A percentile compares a stretch with the other conserved stretches of the same genome.
These are phyloP conservation scores for Lasiosphaeria ovina DNA, from an alignment of 495 filamentous ascomycete genomes.

Conservation along the genomic window DNA sequence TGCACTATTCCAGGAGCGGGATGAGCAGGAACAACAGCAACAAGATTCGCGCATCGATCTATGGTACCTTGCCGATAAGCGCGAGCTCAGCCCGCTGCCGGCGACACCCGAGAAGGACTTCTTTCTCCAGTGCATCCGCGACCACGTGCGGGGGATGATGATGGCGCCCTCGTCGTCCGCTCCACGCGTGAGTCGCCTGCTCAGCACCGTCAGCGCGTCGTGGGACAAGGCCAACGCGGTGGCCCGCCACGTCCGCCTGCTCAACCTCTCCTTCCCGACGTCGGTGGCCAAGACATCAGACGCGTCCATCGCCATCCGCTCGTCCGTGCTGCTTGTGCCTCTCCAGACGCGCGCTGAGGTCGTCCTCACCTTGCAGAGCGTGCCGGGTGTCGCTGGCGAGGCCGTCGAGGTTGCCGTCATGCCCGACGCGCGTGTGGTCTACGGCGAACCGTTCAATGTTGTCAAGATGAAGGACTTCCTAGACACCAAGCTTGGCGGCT, in stretches of 20 bases:
- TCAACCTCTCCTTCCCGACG: conserved; percentile 55
- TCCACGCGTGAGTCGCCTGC: conserved; percentile 48
- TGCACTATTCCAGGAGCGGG: conserved; percentile 49
- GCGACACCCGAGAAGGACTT: conserved; percentile 60
- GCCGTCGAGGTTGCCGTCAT: conserved; percentile 47
- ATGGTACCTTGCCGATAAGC: conserved; percentile 54
- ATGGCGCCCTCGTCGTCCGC: conserved; percentile 39
- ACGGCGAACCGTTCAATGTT: conserved; percentile 65
- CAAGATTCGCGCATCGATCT: conserved; percentile 44
- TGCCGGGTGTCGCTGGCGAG: conserved; percentile 11
- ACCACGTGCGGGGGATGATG: conserved; percentile 52
- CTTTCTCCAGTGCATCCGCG: conserved; percentile 64
- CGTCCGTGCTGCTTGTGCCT: conserved; percentile 54
- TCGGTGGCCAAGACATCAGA: conserved; percentile 54
- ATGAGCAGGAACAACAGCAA: neutral
- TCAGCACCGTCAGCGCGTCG: conserved; percentile 51
- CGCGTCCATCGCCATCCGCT: conserved; percentile 51
- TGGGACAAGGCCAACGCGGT: conserved; percentile 60
- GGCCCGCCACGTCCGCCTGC: conserved; percentile 51
- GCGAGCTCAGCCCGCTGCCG: conserved; percentile 47
- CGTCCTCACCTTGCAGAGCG: conserved; percentile 36
- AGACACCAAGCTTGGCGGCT: conserved; percentile 42
- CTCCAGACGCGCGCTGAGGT: conserved; percentile 62
- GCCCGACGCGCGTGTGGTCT: conserved; percentile 54
- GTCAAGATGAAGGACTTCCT: conserved; percentile 63